These are phyloP conservation scores for Baorangia bicolor DNA, from an alignment of 768 basidiomycete genomes.

Conservation along the genomic window DNA sequence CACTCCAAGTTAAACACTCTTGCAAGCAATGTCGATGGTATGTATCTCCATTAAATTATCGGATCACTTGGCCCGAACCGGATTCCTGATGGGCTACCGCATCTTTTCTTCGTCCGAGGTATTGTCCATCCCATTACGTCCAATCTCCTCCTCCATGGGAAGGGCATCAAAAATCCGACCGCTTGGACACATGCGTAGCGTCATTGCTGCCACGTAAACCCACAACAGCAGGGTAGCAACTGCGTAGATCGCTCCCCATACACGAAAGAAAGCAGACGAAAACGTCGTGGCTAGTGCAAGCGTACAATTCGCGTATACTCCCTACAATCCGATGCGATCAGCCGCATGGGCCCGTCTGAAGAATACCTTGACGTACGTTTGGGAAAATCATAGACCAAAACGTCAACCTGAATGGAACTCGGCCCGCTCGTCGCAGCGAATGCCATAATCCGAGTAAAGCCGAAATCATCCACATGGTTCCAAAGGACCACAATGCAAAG, in stretches of 20 bases:
- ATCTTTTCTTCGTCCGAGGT: slow-evolving; percentile 1
- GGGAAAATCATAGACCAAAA: slow-evolving; percentile 76
- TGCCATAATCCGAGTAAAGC: slow-evolving; percentile 50
- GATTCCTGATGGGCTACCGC: neutral
- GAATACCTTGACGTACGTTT: slow-evolving; percentile 43
- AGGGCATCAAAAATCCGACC: slow-evolving; percentile 46
- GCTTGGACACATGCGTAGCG: slow-evolving; percentile 34
- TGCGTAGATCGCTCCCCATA: slow-evolving; percentile 58
- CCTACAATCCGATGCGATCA: slow-evolving; percentile 31
- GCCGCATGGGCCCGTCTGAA: neutral
- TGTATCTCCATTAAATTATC: too few species aligned
- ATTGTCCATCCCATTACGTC: slow-evolving; percentile 1
- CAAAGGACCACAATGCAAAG: slow-evolving; percentile 60
- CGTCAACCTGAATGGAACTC: slow-evolving; percentile 51
- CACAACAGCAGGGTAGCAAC: slow-evolving; percentile 51
- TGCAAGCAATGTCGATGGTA: too few species aligned
- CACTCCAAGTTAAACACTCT: too few species aligned
- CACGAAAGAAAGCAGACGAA: slow-evolving; percentile 53
- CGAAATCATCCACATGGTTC: slow-evolving; percentile 61
- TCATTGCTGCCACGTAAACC: slow-evolving; percentile 46
- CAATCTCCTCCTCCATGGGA: slow-evolving; percentile 35
- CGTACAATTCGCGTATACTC: slow-evolving; percentile 68
- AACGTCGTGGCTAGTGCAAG: slow-evolving; percentile 49
- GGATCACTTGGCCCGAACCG: neutral
- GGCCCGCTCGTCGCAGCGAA: slow-evolving; percentile 38